Percentiles rank a stretch among this genome's conserved stretches.
Conservation (phyloP, 345 rosid species). For the Camelina hispida region DNA sequence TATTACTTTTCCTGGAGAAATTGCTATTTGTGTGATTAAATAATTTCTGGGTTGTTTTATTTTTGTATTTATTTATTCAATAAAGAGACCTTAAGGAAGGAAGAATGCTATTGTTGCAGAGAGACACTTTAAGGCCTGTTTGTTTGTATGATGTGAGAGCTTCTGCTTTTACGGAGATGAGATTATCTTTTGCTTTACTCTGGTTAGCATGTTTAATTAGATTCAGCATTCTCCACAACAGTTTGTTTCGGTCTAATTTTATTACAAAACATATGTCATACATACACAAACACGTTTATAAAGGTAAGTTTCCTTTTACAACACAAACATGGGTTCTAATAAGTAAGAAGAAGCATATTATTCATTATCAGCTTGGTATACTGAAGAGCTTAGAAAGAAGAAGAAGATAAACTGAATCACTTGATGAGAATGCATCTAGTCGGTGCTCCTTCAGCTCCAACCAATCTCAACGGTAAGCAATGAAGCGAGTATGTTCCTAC, state of each 20-base stretch:
- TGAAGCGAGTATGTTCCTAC: slow-evolving; percentile 70
- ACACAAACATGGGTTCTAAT: too few species aligned
- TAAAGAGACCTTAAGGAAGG: slow-evolving; percentile 23
- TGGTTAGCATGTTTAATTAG: neutral
- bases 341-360: slow-evolving; percentile 11
- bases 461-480: slow-evolving; percentile 72
- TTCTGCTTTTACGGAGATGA: neutral
- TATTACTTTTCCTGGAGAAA: slow-evolving; percentile 28
- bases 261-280: neutral
- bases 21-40: slow-evolving; percentile 33
- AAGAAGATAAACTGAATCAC: slow-evolving; percentile 44
- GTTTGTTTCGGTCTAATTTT: neutral
- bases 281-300: neutral
- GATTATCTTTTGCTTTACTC: neutral
- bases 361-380: neutral
- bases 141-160: slow-evolving; percentile 22
- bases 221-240: neutral
- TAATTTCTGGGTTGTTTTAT: slow-evolving; percentile 15
- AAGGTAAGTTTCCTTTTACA: slow-evolving; percentile 16
- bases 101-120: slow-evolving; percentile 29
- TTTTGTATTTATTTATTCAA: slow-evolving; percentile 30
- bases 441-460: slow-evolving; percentile 74
- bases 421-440: slow-evolving; percentile 75
- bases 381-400: neutral
- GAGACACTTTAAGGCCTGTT: slow-evolving; percentile 9